Conservation (phyloP, 208 protist species). For the Leishmania martiniquensis region DNA sequence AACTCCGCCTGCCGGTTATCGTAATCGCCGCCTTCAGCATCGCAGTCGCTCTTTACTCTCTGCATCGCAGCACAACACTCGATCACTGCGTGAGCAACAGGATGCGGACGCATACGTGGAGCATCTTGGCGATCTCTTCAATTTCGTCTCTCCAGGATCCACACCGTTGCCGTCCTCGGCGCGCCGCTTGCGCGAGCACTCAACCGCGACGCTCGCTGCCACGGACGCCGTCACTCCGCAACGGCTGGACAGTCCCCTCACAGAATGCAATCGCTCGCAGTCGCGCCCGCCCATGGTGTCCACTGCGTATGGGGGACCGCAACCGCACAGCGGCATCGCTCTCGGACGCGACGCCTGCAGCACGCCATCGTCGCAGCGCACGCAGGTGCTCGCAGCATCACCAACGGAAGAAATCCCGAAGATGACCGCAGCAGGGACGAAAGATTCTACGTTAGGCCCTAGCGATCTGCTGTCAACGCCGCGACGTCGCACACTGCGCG, state of each 20-base stretch:
- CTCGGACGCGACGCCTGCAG: not conserved
- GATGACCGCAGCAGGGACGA: not conserved
- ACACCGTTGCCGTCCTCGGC: conserved; percentile 37
- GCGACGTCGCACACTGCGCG: conserved; percentile 23
- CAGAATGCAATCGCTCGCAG: not conserved
- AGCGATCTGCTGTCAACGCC: conserved; percentile 9
- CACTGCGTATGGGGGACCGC: not conserved
- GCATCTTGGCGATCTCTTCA: conserved; percentile 36
- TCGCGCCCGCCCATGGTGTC: not conserved
- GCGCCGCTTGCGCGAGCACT: not conserved
- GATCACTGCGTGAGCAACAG: conserved; percentile 19
- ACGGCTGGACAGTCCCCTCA: not conserved
- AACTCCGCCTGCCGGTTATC: not conserved
- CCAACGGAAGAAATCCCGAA: not conserved
- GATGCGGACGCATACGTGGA: conserved; percentile 38
- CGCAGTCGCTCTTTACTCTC: conserved; percentile 10
- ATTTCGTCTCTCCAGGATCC: conserved; percentile 40
- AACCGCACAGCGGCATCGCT: not conserved
- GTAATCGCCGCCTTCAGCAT: not conserved
- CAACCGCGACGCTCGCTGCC: not conserved
- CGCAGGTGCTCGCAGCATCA: not conserved
- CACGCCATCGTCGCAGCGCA: not conserved
- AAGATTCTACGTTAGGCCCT: not conserved
- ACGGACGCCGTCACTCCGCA: not conserved
- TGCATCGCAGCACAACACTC: conserved; percentile 39